Evolutionary conservation across 2,329 filamentous ascomycete species (phyloP).

Genomic region (Uncinocarpus reesii): DNA sequence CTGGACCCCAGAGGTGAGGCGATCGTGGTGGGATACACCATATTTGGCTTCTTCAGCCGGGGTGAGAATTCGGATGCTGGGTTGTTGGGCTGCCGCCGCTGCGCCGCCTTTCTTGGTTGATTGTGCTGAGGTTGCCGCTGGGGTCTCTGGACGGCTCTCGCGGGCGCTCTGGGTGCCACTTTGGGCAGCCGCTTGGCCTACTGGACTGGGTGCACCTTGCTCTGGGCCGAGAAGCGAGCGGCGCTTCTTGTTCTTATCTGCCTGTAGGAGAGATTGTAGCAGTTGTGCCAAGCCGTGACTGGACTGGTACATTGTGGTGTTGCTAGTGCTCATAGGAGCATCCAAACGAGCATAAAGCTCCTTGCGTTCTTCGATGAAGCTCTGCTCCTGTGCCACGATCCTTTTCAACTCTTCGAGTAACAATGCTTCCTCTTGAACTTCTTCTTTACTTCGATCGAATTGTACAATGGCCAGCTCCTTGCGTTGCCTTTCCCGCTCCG

Average conservation of each 20-base stretch:
- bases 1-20: conserved; percentile 71
- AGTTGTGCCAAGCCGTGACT: conserved; percentile 70
- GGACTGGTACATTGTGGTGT: conserved; percentile 67
- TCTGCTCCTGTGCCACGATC: conserved; percentile 76
- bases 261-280: conserved; percentile 68
- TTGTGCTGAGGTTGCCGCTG: conserved; percentile 31
- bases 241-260: conserved; percentile 83
- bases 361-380: conserved; percentile 75
- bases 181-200: conserved; percentile 41
- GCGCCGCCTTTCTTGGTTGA: conserved; percentile 30
- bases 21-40: conserved; percentile 76
- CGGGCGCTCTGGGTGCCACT: conserved; percentile 28
- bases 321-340: conserved; percentile 59
- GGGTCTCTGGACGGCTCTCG: conserved; percentile 26
- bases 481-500: conserved; percentile 63
- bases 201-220: conserved; percentile 40
- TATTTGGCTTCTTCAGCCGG: conserved; percentile 68
- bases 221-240: conserved; percentile 58
- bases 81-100: conserved; percentile 34
- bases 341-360: conserved; percentile 83
- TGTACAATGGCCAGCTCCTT: conserved; percentile 77
- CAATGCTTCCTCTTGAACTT: conserved; percentile 84
- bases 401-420: conserved; percentile 82
- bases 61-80: conserved; percentile 59
- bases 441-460: conserved; percentile 68